Evolutionary conservation across 345 rosid genomes (phyloP).

Genomic region (Carallia pectinifolia): DNA sequence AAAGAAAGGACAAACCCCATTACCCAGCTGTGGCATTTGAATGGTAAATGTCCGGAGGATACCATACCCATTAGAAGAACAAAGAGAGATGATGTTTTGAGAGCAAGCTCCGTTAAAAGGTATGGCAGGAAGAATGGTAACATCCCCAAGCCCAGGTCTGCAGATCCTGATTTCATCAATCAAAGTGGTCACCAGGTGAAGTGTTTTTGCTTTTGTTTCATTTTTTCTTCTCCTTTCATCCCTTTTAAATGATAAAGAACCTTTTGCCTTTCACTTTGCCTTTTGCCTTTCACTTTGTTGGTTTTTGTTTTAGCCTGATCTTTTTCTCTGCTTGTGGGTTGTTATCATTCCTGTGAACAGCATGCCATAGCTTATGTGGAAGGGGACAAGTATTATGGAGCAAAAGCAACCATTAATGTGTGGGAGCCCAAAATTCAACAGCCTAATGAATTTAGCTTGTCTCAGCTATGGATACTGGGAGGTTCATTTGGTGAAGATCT

Average conservation of each 20-base stretch:
- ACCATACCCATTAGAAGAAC: conserved; percentile 92
- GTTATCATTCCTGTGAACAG: conserved; percentile 32
- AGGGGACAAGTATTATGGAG: conserved; percentile 88
- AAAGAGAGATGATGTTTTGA: conserved; percentile 69
- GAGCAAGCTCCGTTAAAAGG: conserved; percentile 85
- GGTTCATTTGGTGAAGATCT: conserved; percentile 30
- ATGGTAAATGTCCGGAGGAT: conserved; percentile 69
- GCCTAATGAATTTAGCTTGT: conserved; percentile 34
- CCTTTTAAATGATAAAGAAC: neutral
- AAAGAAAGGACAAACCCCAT: conserved; percentile 49
- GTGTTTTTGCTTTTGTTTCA: neutral
- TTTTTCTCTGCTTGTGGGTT: conserved; percentile 19
- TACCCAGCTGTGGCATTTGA: conserved; percentile 75
- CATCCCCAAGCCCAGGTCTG: conserved; percentile 76
- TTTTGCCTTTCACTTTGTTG: neutral
- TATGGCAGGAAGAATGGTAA: conserved; percentile 81
- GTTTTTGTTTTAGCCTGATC: conserved; percentile 11
- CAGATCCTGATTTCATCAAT: conserved; percentile 71
- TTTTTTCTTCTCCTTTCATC: neutral
- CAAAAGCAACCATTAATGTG: conserved; percentile 89
- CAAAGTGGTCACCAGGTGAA: conserved; percentile 89
- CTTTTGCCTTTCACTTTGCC: neutral
- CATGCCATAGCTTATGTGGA: conserved; percentile 95
- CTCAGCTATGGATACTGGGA: conserved; percentile 32
- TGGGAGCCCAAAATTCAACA: conserved; percentile 86